Conservation (phyloP, 352 stramenopile genomes). For the Phytophthora cactorum region DNA sequence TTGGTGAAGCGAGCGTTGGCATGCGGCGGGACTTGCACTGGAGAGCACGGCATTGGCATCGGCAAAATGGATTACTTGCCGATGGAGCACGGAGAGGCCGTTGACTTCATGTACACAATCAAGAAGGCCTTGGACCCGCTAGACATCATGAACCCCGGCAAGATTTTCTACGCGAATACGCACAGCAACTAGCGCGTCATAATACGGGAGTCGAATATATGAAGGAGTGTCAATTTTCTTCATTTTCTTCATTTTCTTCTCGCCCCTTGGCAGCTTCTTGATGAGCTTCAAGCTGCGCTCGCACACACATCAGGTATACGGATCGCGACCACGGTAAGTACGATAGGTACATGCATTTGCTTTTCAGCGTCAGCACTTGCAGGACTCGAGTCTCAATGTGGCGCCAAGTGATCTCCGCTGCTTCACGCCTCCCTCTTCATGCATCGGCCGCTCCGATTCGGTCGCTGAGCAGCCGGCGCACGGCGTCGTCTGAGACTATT, state of each 20-base stretch:
- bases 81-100: slow-evolving; percentile 89
- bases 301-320: no score
- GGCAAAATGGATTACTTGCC: slow-evolving; percentile 94
- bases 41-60: slow-evolving; percentile 96
- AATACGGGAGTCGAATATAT: not conserved
- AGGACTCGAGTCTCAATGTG: slow-evolving; percentile 15
- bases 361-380: no score
- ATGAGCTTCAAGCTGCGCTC: not conserved
- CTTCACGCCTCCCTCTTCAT: slow-evolving; percentile 4
- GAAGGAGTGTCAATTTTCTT: not conserved
- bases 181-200: not conserved
- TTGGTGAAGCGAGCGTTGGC: slow-evolving; percentile 76
- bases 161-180: slow-evolving; percentile 84
- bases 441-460: not conserved
- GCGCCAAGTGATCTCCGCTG: slow-evolving; percentile 20
- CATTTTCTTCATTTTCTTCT: no score
- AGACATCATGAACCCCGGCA: slow-evolving; percentile 97
- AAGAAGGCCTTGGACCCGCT: slow-evolving; percentile 95
- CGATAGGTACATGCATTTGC: not conserved
- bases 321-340: not conserved
- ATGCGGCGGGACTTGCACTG: slow-evolving; percentile 96
- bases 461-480: slow-evolving; percentile 38
- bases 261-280: no score
- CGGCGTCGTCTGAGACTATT: slow-evolving; percentile 55
- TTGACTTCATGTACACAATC: slow-evolving; percentile 93